Base-by-base conservation (phyloP, 306 rosid species). In the Prunus campanulata region DNA sequence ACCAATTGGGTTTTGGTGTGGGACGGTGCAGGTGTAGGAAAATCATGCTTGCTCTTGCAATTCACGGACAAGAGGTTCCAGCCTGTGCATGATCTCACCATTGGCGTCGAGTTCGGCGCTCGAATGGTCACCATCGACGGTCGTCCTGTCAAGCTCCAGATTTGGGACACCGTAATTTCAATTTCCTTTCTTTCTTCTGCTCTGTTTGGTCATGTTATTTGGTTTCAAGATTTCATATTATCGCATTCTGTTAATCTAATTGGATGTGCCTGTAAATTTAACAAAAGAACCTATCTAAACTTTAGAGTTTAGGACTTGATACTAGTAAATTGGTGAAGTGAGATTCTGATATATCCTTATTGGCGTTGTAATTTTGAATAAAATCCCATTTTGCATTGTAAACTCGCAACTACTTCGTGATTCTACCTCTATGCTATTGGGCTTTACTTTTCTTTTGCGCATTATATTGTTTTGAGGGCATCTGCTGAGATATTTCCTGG, bases 51-150 rank as follows among this genome's bases (percentile, higher is more conserved):
- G 86, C 93, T 94, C 69, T 82, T 94, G 79, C 98, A 94, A 73
- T 94, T 94, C 90, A 94, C 98, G 44, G 98, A 94, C 81, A 91
- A 91, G 85, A 89, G 98, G 81, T 91, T 94, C 81, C 98, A 94
- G 77, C 98, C 98, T 2, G 98, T 94, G 22, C 98, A 94, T 84
- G 98, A 94, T 86, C 96, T 94, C 82, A 91, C 98, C 70, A 94
- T 94, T 59, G 98, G 98, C 29, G 98, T 94, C 30, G 97, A 94
- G 81, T 94, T 94, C 74, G 98, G 98, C 12, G 98, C 98, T 78
- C 94, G 98, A 12, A 91, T 94, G 98, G 93, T 91, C 81, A 84
- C 96, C 82, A 91, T 94, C 66, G 95, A 90, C 30, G 81, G 78
- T 15, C 90, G 94, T 3, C 98, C 97, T 22, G 66, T 90, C 63